Base-by-base conservation (phyloP, 805 yeast genomes). In the Sugiyamaella smithiae region DNA sequence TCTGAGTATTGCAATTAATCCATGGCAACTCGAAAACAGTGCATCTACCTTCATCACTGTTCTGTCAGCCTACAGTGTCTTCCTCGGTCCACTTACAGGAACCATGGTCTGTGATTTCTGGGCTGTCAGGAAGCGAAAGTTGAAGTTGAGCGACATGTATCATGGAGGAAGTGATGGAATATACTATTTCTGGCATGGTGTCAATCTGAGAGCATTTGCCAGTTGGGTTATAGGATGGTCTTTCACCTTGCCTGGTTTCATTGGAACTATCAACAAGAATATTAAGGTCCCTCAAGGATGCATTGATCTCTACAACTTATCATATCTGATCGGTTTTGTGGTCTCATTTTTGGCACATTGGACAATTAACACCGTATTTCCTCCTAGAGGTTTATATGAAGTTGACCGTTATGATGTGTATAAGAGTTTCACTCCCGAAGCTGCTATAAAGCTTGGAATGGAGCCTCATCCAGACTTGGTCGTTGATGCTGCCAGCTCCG, bases 221-320 rank as follows among this genome's bases (percentile, higher is more conserved):
- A 64, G 72, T 8, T 75, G 74, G 70, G 38, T 67, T 4, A 53
- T 46, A 6, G 67, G 66, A 40, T 50, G 62, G 53, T 58, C 57
- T 20, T 57, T 58, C 23, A 46, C 51, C 23, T 47, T 60, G 4
- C 61, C 63, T 11, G 63, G 63, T 12, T 45, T 49, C 48, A 40
- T 58, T n/a, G 47, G 55, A 31, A 23, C 28, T 11, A 56, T 57
- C 22, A 54, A 51, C 38, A 46, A 54, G 9, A 47, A 29, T 25
- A 57, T 54, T 16, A 35, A 36, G 52, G 89, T 86, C 17, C 89
- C 91, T 31, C 68, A 69, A 45, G 91, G 88, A 33, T 89, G 89
- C n/a, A 76, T 78, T 50, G 71, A 76, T 46, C 78, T 85, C 26
- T 86, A 35, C 31, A 8, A 48, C 25, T 9, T 46, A 16, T 40